phyloP scores from a whole-genome alignment of 257 asterid genomes.

The Solanum verrucosum region DNA sequence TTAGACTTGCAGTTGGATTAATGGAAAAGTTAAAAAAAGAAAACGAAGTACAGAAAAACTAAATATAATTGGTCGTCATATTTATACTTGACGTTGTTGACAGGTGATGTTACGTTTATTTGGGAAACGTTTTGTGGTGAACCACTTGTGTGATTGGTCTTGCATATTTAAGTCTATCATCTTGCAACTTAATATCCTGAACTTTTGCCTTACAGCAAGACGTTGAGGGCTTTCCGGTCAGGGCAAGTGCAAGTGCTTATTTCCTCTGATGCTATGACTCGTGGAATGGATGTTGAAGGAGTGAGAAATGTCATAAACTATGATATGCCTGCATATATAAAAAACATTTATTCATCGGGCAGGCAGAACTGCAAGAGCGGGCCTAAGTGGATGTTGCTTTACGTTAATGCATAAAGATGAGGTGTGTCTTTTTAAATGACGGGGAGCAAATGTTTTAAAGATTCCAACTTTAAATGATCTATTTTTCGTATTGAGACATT shows the following conservation, averaged over 20 bases:
- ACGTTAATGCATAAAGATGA: constrained; percentile 60
- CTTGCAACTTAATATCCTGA: not conserved
- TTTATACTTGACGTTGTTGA: not conserved
- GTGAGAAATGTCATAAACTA: constrained; percentile 75
- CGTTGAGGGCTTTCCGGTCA: constrained; percentile 59
- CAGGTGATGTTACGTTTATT: not conserved
- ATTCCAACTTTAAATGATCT: not conserved
- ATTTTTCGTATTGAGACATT: not conserved
- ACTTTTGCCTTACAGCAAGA: constrained; percentile 43
- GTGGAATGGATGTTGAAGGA: constrained; percentile 96
- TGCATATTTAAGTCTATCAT: not conserved
- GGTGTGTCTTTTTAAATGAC: too few species aligned
- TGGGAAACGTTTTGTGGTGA: not conserved
- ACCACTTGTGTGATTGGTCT: not conserved
- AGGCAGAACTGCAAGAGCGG: constrained; percentile 93
- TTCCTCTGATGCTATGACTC: constrained; percentile 87
- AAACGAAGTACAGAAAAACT: not conserved
- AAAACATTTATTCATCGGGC: constrained; percentile 87
- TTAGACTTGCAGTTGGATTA: not conserved
- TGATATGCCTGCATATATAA: constrained; percentile 68
- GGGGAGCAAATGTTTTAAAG: not conserved
- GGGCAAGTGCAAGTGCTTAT: constrained; percentile 70
- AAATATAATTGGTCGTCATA: not conserved
- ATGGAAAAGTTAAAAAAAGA: not conserved
- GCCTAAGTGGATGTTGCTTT: constrained; percentile 70